phyloP scores from a whole-genome alignment of 2,329 filamentous ascomycete genomes.

The Chalara sp. region DNA sequence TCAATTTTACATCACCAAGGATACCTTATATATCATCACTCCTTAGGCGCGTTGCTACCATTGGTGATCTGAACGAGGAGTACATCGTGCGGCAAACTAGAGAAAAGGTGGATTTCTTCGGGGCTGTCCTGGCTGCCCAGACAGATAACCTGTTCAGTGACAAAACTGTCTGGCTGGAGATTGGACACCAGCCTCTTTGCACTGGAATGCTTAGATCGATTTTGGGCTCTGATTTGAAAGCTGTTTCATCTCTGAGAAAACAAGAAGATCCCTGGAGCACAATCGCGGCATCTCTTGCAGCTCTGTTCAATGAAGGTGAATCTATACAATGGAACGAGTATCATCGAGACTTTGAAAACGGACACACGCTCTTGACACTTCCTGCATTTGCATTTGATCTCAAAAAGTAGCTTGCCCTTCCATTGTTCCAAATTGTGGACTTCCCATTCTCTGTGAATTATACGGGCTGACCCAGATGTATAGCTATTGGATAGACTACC shows the following conservation, averaged over 20 bases:
- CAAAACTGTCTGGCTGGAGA: background rate
- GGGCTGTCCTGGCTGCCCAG: background rate
- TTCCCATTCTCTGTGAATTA: no score
- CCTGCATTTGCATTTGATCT: conserved; percentile 61
- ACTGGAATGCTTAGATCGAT: conserved; percentile 60
- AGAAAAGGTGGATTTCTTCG: background rate
- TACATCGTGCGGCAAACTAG: background rate
- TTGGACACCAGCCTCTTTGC: conserved; percentile 38
- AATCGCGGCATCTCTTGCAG: conserved; percentile 47
- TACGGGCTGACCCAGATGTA: no score
- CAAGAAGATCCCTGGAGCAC: conserved; percentile 60
- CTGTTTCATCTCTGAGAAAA: conserved; percentile 54
- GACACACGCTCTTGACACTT: conserved; percentile 50
- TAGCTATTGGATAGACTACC: conserved; percentile 55
- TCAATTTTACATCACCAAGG: background rate
- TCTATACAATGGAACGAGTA: conserved; percentile 64
- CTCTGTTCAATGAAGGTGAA: conserved; percentile 54
- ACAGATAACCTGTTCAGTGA: background rate
- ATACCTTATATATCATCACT: background rate
- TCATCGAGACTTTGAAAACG: conserved; percentile 50
- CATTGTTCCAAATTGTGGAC: no score
- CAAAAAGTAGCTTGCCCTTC: no score
- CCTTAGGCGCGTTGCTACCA: background rate
- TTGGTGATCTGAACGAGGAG: background rate
- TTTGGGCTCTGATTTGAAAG: conserved; percentile 43